Evolutionary conservation across 192 early-diverging fungal species (phyloP).

Genomic region (Umbelopsis sp.): DNA sequence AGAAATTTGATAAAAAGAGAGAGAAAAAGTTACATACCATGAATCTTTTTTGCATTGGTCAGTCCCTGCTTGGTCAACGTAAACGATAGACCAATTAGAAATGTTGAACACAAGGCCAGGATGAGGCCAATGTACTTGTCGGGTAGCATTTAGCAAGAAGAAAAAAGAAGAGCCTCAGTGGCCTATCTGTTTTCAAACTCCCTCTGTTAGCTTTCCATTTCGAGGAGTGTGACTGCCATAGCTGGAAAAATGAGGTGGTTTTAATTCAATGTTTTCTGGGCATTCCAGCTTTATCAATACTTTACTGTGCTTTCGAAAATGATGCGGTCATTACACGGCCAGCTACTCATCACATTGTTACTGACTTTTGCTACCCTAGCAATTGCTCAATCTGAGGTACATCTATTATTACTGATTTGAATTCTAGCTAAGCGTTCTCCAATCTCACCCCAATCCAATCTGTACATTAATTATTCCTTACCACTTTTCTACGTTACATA

Average conservation of each 20-base stretch:
- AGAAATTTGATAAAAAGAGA: neutral
- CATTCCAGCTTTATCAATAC: neutral
- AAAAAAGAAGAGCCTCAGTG: neutral
- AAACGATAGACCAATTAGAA: conserved; percentile 91
- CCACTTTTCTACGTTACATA: neutral
- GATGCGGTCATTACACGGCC: neutral
- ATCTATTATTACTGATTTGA: neutral
- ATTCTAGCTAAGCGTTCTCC: neutral
- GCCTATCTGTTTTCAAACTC: no score
- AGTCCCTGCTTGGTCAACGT: conserved; percentile 95
- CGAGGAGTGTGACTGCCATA: neutral
- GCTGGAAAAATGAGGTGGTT: neutral
- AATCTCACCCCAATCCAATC: no score
- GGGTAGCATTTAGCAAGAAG: conserved; percentile 45
- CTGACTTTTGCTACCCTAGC: neutral
- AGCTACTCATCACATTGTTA: neutral
- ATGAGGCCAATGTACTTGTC: conserved; percentile 88
- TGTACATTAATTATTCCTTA: neutral
- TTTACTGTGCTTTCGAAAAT: neutral
- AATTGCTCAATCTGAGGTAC: neutral
- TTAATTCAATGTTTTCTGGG: neutral
- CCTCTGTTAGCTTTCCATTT: no score
- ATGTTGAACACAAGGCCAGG: conserved; percentile 83
- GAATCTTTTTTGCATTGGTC: conserved; percentile 70
- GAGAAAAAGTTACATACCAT: conserved; percentile 39